Base-by-base conservation (phyloP, 2,329 filamentous ascomycete genomes). In the Penicillium brasilianum region DNA sequence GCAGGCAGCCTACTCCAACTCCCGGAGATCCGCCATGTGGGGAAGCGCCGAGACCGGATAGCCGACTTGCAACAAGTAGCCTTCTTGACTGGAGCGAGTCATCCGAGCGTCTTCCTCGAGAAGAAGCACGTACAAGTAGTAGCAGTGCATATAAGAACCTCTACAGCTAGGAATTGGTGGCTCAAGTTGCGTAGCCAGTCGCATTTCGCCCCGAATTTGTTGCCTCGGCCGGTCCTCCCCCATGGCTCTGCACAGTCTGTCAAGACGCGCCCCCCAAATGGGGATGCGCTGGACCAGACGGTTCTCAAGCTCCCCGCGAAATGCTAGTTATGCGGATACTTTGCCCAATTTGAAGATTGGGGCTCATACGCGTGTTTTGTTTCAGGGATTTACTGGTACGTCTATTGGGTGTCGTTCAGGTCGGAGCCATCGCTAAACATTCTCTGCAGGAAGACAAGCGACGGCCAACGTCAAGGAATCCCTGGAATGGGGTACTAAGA, bases 391-490 rank as follows among this genome's bases (percentile, higher is more conserved):
- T 74, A 91, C 88, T 18, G 88, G 88, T 77, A 69, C 62, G 63
- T 59, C 57, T 18, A 57, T 34, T 34, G 51, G 2, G 7, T 30
- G 36, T 18, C 20, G 32, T 11, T 25, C 22, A 41, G 14, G 20
- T 20, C 20, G 39, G 56, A 55, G 71, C 68, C 67, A 44, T 36
- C 14, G 34, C 57, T 69, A 18, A 18, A 66, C 46, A 41, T 10
- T 36, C 9, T 22, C 46, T 44, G 22, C 57, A 78, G 77, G 77
- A 14, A 69, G 70, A 70, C 77, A 79, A 66, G 77, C 90, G 11
- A 93, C 90, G 1, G 85, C 86, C 67, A 93, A 94, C 76, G 90
- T 90, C 34, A 85, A 86, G 74, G 89, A 93, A 73, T 92, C 90
- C 13, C 78, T 93, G 60, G 86, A 83, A 75, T 94, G 90, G 84